These are phyloP conservation scores for Diaporthe citri DNA, from an alignment of 2,329 filamentous ascomycete species.

Conservation along the genomic window DNA sequence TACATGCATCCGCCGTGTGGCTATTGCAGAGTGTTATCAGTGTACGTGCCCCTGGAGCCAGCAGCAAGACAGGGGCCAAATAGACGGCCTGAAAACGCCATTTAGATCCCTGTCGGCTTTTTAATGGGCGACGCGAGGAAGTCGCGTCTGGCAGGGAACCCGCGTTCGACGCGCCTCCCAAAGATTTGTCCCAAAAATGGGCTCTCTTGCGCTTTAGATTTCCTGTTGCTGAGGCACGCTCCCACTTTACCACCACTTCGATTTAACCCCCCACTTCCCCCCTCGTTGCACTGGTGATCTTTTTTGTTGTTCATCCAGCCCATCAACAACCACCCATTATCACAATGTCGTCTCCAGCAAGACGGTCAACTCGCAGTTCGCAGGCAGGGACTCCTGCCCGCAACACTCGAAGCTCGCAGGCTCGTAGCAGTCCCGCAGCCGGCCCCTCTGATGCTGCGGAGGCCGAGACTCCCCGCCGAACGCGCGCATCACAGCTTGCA, in stretches of 20 bases:
- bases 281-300: constrained; percentile 11
- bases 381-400: constrained; percentile 63
- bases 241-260: background rate
- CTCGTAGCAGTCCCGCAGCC: constrained; percentile 50
- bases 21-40: background rate
- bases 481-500: constrained; percentile 64
- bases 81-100: background rate
- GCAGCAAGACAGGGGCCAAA: constrained; percentile 14
- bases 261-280: background rate
- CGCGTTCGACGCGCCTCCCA: constrained; percentile 31
- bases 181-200: constrained; percentile 29
- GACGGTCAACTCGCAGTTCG: constrained; percentile 66
- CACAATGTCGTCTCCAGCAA: constrained; percentile 73
- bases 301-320: background rate
- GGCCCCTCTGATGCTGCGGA: constrained; percentile 29
- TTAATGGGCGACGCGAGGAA: constrained; percentile 28
- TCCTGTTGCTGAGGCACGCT: constrained; percentile 3
- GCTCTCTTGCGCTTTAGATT: constrained; percentile 13
- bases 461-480: constrained; percentile 49
- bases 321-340: constrained; percentile 31
- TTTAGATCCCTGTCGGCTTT: constrained; percentile 30
- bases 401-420: constrained; percentile 48
- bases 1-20: background rate
- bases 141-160: constrained; percentile 4
- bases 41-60: background rate